Base-by-base conservation (phyloP, 352 stramenopile species). In the Pythium phragmiticola region DNA sequence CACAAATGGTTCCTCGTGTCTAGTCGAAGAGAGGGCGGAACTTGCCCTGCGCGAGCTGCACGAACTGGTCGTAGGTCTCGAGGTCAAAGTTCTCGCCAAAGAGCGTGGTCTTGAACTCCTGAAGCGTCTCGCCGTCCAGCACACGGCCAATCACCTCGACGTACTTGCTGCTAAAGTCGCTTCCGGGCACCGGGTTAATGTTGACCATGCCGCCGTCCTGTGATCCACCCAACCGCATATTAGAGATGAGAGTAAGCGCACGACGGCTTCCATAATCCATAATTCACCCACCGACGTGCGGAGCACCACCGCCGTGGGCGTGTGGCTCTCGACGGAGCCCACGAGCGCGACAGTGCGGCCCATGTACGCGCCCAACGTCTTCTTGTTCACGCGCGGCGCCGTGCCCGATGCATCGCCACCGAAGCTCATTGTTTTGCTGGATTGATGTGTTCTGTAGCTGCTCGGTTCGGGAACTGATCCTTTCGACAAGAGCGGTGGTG, bases 51-150 rank as follows among this genome's bases (percentile, higher is more conserved):
- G 82, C 74, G 28, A 94, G 68, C 63, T 89, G 64, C 57, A 95
- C 81, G 52, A 94, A 77, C 69, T 94, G 84, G 60, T 95, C 78
- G 70, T 95, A 95, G 54, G 77, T 89, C 52, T 85, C 80, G 49
- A 95, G 66, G 46, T 94, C 87, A 53, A 92, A 88, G 66, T 85
- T 77, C 57, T 94, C 87, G 16, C 83, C 82, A 50, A 92, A 95
- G 54, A 87, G 81, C 66, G 84, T 94, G 36, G 75, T 84, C 73
- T 95, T 95, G 72, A 92, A 93, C 70, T 95, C 84, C 60, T 94
- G 70, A 51, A 95, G 74, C 46, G 80, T 88, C 60, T 90, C 77
- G 45, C 67, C 72, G 57, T 91, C 79, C 51, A 83, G 57, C 13
- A 94, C 87, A 21, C 80, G 80, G 19, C 87, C 87, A 23, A 95